phyloP scores from a whole-genome alignment of 768 basidiomycete species.

The Cubamyces sp. region DNA sequence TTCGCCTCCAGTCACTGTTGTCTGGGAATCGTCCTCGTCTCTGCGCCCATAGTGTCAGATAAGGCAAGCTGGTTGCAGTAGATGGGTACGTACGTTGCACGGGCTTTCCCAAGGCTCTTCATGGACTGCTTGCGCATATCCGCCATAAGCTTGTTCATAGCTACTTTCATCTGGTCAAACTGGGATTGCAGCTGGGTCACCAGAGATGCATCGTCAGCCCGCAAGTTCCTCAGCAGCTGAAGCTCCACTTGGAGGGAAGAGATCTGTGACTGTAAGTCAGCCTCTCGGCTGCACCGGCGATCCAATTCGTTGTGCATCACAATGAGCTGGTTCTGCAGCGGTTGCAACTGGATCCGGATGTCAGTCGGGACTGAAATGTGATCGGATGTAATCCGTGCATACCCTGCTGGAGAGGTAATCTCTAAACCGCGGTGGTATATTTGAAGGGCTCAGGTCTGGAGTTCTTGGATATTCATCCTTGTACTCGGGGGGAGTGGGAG shows the following conservation, averaged over 20 bases:
- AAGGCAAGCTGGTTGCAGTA: not conserved
- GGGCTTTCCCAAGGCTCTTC: constrained; percentile 27
- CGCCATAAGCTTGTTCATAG: not conserved
- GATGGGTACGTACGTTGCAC: constrained; percentile 20
- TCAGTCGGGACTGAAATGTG: not conserved
- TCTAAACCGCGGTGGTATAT: too few species aligned
- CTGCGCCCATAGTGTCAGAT: constrained; percentile 3
- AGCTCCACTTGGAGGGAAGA: constrained; percentile 41
- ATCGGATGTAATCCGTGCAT: too few species aligned
- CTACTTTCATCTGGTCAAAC: constrained; percentile 14
- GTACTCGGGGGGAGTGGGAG: not conserved
- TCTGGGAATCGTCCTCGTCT: constrained; percentile 1
- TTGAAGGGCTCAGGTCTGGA: too few species aligned
- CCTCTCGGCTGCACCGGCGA: constrained; percentile 41
- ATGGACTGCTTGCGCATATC: constrained; percentile 2
- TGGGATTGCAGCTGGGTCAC: constrained; percentile 22
- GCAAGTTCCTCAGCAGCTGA: constrained; percentile 31
- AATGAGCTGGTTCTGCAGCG: constrained; percentile 46
- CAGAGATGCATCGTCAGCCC: too few species aligned
- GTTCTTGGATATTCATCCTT: not conserved
- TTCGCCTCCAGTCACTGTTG: not conserved
- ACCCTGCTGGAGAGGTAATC: too few species aligned
- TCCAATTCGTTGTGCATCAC: constrained; percentile 49
- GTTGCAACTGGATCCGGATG: too few species aligned
- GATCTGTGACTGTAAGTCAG: constrained; percentile 41